phyloP scores from a whole-genome alignment of 2,329 filamentous ascomycete genomes.

The Hymenoscyphus linearis region DNA sequence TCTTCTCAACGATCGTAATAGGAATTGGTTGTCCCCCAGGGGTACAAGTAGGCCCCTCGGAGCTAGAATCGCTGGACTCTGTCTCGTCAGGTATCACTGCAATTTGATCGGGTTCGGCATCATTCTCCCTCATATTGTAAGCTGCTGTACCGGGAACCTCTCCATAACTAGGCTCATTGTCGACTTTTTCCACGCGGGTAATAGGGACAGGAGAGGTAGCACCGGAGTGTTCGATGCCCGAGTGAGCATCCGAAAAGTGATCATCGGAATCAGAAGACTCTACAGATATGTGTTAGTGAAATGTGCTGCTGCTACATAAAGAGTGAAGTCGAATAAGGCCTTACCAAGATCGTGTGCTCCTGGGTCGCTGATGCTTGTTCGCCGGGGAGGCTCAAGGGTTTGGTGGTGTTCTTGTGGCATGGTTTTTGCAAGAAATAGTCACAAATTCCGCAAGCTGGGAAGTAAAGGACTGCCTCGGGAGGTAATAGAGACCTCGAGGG shows the following conservation, averaged over 20 bases:
- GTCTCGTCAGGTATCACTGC: slow-evolving; percentile 32
- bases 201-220: slow-evolving; percentile 48
- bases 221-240: slow-evolving; percentile 39
- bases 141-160: slow-evolving; percentile 58
- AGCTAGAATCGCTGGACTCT: slow-evolving; percentile 1
- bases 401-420: slow-evolving; percentile 33
- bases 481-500: not conserved
- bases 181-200: slow-evolving; percentile 54
- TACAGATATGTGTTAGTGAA: slow-evolving; percentile 21
- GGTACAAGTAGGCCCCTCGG: slow-evolving; percentile 14
- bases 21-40: slow-evolving; percentile 43
- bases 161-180: slow-evolving; percentile 52
- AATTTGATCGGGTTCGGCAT: slow-evolving; percentile 58
- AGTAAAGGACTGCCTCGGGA: not conserved
- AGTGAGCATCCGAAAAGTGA: slow-evolving; percentile 64
- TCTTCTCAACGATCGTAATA: slow-evolving; percentile 51
- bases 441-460: not conserved
- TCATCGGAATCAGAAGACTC: slow-evolving; percentile 61
- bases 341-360: slow-evolving; percentile 57
- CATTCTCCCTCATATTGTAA: slow-evolving; percentile 49
- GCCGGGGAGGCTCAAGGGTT: slow-evolving; percentile 38
- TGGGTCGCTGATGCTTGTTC: slow-evolving; percentile 44
- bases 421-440: not conserved
- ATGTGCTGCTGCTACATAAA: not conserved
- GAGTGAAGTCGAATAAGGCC: slow-evolving; percentile 5